phyloP scores from a whole-genome alignment of 768 basidiomycete genomes.

The Suillus occidentalis region DNA sequence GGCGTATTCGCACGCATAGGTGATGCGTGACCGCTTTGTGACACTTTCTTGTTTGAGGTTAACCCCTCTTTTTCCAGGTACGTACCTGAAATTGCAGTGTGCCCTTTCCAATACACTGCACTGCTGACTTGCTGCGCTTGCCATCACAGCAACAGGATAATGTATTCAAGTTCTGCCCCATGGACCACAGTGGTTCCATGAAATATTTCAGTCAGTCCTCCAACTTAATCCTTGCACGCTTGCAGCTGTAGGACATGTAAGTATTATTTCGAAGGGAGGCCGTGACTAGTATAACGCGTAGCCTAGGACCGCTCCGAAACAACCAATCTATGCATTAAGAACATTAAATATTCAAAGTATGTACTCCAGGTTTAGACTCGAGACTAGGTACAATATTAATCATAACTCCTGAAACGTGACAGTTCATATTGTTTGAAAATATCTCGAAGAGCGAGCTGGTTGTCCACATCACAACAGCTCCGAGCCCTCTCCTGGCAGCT shows the following conservation, averaged over 20 bases:
- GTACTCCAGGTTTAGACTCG: not conserved
- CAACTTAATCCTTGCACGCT: not conserved
- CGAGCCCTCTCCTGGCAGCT: not conserved
- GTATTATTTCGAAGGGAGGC: not conserved
- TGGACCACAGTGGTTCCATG: not conserved
- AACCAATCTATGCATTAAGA: not conserved
- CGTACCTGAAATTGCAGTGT: not conserved
- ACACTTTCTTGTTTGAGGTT: constrained; percentile 1
- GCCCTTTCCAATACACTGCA: not conserved
- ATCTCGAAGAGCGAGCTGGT: not conserved
- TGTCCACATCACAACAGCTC: not conserved
- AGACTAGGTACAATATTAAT: not conserved
- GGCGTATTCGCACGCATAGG: constrained; percentile 15
- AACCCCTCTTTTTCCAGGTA: not conserved
- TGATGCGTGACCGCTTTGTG: constrained; percentile 22
- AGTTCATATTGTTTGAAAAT: not conserved
- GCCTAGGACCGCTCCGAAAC: not conserved
- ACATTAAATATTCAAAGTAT: not conserved
- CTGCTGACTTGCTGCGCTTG: not conserved
- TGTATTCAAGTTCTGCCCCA: too few species aligned
- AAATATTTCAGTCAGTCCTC: not conserved
- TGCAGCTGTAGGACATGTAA: not conserved
- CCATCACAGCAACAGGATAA: not conserved
- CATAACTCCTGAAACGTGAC: not conserved
- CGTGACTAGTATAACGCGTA: not conserved